These are phyloP conservation scores for Arthrinium puccinioides DNA, from an alignment of 2,329 filamentous ascomycete genomes.

Conservation along the genomic window DNA sequence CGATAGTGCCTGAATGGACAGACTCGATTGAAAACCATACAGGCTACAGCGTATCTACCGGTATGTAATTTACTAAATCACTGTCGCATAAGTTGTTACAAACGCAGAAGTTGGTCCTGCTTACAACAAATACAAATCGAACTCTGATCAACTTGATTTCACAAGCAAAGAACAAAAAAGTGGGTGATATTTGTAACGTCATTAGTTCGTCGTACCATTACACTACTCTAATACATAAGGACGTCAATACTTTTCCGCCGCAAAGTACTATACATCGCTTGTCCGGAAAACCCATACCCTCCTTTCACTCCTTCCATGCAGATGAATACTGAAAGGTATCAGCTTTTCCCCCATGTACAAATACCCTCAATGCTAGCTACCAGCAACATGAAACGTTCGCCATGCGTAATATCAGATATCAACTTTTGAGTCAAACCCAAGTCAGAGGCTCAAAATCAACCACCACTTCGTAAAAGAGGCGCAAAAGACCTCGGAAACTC, in stretches of 20 bases:
- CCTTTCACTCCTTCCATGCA: slow-evolving; percentile 25
- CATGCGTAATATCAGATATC: slow-evolving; percentile 15
- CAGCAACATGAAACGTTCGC: slow-evolving; percentile 12
- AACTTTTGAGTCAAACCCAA: slow-evolving; percentile 9
- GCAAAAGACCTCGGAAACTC: not conserved
- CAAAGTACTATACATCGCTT: slow-evolving; percentile 23
- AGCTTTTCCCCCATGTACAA: slow-evolving; percentile 20
- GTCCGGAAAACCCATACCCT: slow-evolving; percentile 1
- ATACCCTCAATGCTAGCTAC: slow-evolving; percentile 13
- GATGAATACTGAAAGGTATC: slow-evolving; percentile 15
- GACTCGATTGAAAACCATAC: too few relatives aligned
- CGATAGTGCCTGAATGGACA: too few relatives aligned
- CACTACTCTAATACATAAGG: slow-evolving; percentile 22
- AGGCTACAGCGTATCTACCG: too few relatives aligned
- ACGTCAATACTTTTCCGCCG: slow-evolving; percentile 10
- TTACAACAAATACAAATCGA: too few relatives aligned
- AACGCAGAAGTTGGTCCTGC: too few relatives aligned
- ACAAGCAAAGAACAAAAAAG: too few relatives aligned
- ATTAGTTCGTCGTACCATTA: slow-evolving; percentile 11
- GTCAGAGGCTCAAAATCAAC: not conserved
- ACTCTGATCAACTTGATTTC: too few relatives aligned
- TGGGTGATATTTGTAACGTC: too few relatives aligned
- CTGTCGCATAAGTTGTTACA: too few relatives aligned
- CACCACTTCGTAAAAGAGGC: not conserved
- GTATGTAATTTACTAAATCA: too few relatives aligned